A percentile compares a stretch with the other conserved stretches of the same genome.
phyloP scores from a whole-genome alignment of 106 monocot species.

The Apostasia shenzhenica region DNA sequence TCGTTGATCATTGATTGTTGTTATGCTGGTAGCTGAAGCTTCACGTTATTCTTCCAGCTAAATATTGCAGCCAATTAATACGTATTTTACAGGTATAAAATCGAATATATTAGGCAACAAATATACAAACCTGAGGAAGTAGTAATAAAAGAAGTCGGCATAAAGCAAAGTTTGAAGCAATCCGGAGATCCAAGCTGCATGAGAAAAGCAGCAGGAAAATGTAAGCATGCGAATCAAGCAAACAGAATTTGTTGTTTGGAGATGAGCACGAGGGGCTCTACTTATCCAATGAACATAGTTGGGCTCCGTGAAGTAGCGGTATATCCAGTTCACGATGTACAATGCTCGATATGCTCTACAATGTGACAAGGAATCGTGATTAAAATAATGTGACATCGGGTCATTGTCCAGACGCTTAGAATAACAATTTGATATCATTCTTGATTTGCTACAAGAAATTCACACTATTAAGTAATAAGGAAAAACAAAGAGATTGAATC shows the following conservation, averaged over 20 bases:
- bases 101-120: background rate
- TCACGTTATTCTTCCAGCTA: conserved; percentile 95
- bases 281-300: conserved; percentile 93
- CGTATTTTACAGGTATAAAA: background rate
- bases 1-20: no score
- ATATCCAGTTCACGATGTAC: conserved; percentile 93
- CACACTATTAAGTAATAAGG: no score
- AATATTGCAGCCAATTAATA: conserved; percentile 2
- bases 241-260: background rate
- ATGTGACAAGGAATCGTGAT: background rate
- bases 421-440: no score
- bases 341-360: conserved; percentile 83
- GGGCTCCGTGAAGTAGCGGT: conserved; percentile 82
- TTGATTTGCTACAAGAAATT: no score
- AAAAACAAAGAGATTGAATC: no score
- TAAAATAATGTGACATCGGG: no score
- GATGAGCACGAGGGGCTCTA: conserved; percentile 18
- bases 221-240: background rate
- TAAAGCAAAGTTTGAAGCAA: conserved; percentile 78
- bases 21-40: conserved; percentile 69
- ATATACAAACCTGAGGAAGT: conserved; percentile 59
- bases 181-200: conserved; percentile 88
- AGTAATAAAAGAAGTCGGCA: conserved; percentile 96
- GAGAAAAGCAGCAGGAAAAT: conserved; percentile 1
- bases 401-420: no score